A percentile compares a stretch with the other conserved stretches of the same genome.
These are phyloP conservation scores for Cyclocybe aegerita DNA, from an alignment of 768 basidiomycete genomes.

Conservation along the genomic window DNA sequence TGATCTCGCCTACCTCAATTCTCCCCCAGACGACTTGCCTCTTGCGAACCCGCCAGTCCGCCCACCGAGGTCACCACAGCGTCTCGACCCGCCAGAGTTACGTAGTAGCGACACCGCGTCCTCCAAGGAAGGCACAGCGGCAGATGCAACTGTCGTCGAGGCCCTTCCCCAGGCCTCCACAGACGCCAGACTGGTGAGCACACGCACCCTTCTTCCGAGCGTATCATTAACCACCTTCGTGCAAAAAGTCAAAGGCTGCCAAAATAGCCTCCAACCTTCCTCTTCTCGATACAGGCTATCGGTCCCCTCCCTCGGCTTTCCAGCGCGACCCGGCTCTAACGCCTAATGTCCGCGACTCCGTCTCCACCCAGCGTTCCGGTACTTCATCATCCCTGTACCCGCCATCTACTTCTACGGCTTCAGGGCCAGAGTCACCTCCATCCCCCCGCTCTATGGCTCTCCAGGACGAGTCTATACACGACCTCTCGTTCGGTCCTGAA, in stretches of 20 bases:
- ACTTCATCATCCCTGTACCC: slow-evolving; percentile 81
- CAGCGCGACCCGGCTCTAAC: slow-evolving; percentile 47
- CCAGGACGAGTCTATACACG: slow-evolving; percentile 39
- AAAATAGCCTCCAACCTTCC: slow-evolving; percentile 29
- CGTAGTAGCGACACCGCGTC: slow-evolving; percentile 25
- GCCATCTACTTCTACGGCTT: slow-evolving; percentile 63
- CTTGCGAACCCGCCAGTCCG: slow-evolving; percentile 10
- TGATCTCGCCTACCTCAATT: slow-evolving; percentile 34
- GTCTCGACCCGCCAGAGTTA: slow-evolving; percentile 16
- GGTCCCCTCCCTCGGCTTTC: slow-evolving; percentile 45
- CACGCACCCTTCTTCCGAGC: slow-evolving; percentile 9
- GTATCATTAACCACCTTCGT: slow-evolving; percentile 13
- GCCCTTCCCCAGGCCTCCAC: slow-evolving; percentile 21
- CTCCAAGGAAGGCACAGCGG: slow-evolving; percentile 20
- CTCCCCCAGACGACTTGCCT: slow-evolving; percentile 9
- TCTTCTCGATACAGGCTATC: slow-evolving; percentile 31
- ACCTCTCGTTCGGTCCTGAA: slow-evolving; percentile 49
- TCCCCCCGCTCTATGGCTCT: slow-evolving; percentile 60
- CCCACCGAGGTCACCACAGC: slow-evolving; percentile 28
- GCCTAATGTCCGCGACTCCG: slow-evolving; percentile 52
- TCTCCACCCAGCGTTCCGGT: slow-evolving; percentile 63
- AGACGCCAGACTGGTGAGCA: slow-evolving; percentile 35
- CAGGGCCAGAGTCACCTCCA: slow-evolving; percentile 61
- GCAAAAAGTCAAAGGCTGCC: slow-evolving; percentile 31
- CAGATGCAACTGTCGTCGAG: slow-evolving; percentile 31